Percentiles rank a stretch among this genome's conserved stretches.
Evolutionary conservation across 2,329 filamentous ascomycete genomes (phyloP).

Genomic region (Aspergillus proliferans): DNA sequence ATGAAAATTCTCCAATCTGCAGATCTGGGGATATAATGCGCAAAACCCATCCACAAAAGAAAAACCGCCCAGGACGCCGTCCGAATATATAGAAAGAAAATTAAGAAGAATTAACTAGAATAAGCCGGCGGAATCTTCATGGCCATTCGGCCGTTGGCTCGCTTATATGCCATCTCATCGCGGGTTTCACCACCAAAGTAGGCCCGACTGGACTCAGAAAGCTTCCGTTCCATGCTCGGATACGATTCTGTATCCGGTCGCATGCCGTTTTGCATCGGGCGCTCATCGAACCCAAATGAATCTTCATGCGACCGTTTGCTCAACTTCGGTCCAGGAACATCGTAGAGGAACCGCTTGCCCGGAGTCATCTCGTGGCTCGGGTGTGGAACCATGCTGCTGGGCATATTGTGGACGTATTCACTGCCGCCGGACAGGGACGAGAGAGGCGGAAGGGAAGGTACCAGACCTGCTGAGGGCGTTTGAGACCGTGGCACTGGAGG

Average conservation of each 20-base stretch:
- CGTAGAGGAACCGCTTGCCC: slow-evolving; percentile 25
- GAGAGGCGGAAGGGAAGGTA: slow-evolving; percentile 32
- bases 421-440: slow-evolving; percentile 21
- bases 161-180: slow-evolving; percentile 29
- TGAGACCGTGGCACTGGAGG: slow-evolving; percentile 16
- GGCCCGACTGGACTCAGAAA: slow-evolving; percentile 19
- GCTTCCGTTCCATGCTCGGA: slow-evolving; percentile 18
- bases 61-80: slow-evolving; percentile 15
- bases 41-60: slow-evolving; percentile 4
- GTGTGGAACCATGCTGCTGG: slow-evolving; percentile 18
- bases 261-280: slow-evolving; percentile 39
- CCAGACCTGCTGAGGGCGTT: slow-evolving; percentile 25
- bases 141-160: slow-evolving; percentile 29
- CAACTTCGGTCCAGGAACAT: slow-evolving; percentile 19
- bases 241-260: slow-evolving; percentile 31
- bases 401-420: slow-evolving; percentile 14
- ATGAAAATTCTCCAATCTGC: slow-evolving; percentile 4
- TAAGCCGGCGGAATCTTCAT: slow-evolving; percentile 25
- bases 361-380: slow-evolving; percentile 16
- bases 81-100: slow-evolving; percentile 4
- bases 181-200: slow-evolving; percentile 20
- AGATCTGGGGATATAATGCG: slow-evolving; percentile 1
- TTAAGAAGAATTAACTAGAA: slow-evolving; percentile 1
- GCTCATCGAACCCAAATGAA: slow-evolving; percentile 34
- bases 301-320: slow-evolving; percentile 34